Evolutionary conservation across 257 asterid genomes (phyloP).

Genomic region (Lycium barbarum): DNA sequence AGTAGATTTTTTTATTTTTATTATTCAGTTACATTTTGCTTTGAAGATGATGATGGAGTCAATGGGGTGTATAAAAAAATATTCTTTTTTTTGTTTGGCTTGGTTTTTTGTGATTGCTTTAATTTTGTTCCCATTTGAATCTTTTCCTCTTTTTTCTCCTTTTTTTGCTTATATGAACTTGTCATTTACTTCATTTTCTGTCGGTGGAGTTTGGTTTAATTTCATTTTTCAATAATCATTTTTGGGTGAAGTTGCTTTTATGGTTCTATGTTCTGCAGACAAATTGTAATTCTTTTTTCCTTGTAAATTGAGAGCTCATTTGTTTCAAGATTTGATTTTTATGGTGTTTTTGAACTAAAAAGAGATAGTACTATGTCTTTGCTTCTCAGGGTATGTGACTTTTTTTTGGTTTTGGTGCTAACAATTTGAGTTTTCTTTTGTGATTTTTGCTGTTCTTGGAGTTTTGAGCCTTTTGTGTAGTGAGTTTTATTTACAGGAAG

Average conservation of each 20-base stretch:
- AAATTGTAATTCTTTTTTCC: background rate
- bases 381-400: background rate
- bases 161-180: slow-evolving; percentile 6
- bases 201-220: slow-evolving; percentile 27
- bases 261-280: background rate
- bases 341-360: background rate
- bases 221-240: slow-evolving; percentile 25
- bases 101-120: slow-evolving; percentile 48
- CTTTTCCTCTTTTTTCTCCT: slow-evolving; percentile 21
- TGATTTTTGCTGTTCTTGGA: background rate
- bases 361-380: background rate
- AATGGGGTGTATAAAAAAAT: background rate
- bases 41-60: slow-evolving; percentile 35
- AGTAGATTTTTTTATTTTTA: background rate
- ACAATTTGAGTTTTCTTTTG: background rate
- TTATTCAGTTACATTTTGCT: slow-evolving; percentile 29
- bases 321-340: slow-evolving; percentile 18
- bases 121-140: slow-evolving; percentile 35
- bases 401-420: background rate
- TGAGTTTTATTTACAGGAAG: background rate
- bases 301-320: slow-evolving; percentile 1
- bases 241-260: slow-evolving; percentile 24
- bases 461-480: background rate
- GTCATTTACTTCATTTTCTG: slow-evolving; percentile 27
- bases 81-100: slow-evolving; percentile 30